These are phyloP conservation scores for Cotoneaster glaucophyllus DNA, from an alignment of 306 rosid species.

Conservation along the genomic window DNA sequence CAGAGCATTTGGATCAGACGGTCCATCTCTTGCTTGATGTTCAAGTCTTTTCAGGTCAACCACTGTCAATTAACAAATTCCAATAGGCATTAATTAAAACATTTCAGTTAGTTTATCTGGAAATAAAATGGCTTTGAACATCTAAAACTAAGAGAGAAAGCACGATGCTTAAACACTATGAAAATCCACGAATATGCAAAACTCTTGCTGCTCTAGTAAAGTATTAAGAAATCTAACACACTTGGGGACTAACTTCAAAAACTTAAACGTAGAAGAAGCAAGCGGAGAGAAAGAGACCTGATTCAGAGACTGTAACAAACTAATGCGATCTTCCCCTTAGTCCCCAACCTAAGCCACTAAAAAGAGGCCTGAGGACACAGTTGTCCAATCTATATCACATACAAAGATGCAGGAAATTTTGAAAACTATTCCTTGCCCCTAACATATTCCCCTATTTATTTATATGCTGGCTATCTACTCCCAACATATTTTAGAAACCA, in stretches of 20 bases:
- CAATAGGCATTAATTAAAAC: not conserved
- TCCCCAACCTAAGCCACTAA: not conserved
- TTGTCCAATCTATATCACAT: not conserved
- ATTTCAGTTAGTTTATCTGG: not conserved
- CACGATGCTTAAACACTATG: not conserved
- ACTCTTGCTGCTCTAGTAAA: not conserved
- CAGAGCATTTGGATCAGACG: conserved; percentile 89
- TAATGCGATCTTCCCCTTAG: not conserved
- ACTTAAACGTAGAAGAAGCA: not conserved
- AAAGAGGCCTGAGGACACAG: not conserved
- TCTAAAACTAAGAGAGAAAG: not conserved
- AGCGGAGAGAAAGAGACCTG: not conserved
- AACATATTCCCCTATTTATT: not conserved
- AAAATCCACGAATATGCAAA: not conserved
- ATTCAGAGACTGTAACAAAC: not conserved
- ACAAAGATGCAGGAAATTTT: not conserved
- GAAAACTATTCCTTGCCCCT: not conserved
- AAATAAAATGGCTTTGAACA: not conserved
- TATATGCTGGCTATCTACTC: not conserved
- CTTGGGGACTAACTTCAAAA: not conserved
- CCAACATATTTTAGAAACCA: not conserved
- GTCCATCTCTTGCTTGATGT: conserved; percentile 96
- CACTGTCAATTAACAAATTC: conserved; percentile 47
- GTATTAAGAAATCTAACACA: not conserved
- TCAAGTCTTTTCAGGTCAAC: conserved; percentile 85